Conservation (phyloP, 176 grass and related monocot species). For the Raddia distichophylla region DNA sequence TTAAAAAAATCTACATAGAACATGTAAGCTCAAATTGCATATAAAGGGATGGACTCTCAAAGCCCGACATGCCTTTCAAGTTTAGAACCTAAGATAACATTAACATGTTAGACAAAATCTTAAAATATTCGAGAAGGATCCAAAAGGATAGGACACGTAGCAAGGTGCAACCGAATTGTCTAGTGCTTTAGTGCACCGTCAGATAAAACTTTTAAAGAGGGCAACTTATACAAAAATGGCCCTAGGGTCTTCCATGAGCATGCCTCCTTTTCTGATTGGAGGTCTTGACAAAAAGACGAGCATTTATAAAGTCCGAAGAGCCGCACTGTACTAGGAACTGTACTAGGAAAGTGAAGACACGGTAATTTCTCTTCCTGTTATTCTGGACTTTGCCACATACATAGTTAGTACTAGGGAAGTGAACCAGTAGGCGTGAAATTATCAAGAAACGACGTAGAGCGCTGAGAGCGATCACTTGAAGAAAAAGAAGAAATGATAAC, state of each 20-base stretch:
- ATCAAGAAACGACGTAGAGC: neutral
- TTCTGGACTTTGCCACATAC: neutral
- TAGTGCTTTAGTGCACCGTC: conserved; percentile 28
- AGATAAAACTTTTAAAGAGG: conserved; percentile 19
- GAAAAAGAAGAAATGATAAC: neutral
- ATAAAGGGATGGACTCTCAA: neutral
- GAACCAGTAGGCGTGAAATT: conserved; percentile 11
- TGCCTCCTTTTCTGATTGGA: neutral
- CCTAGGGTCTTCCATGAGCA: conserved; percentile 33
- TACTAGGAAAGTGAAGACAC: neutral
- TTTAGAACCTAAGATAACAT: conserved; percentile 48
- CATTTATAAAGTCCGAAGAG: neutral
- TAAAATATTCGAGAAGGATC: conserved; percentile 35
- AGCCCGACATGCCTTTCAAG: conserved; percentile 16
- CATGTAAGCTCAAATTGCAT: neutral
- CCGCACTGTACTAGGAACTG: neutral
- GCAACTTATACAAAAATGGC: conserved; percentile 12
- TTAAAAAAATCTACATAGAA: too few relatives aligned
- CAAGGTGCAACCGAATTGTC: conserved; percentile 33
- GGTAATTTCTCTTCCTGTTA: neutral
- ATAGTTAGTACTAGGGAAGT: neutral
- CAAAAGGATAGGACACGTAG: conserved; percentile 37
- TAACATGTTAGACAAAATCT: conserved; percentile 34
- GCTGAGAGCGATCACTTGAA: neutral
- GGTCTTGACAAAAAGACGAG: neutral